A percentile compares a stretch with the other conserved stretches of the same genome.
Conservation (phyloP, 352 stramenopile genomes). For the Phytophthora chlamydospora region DNA sequence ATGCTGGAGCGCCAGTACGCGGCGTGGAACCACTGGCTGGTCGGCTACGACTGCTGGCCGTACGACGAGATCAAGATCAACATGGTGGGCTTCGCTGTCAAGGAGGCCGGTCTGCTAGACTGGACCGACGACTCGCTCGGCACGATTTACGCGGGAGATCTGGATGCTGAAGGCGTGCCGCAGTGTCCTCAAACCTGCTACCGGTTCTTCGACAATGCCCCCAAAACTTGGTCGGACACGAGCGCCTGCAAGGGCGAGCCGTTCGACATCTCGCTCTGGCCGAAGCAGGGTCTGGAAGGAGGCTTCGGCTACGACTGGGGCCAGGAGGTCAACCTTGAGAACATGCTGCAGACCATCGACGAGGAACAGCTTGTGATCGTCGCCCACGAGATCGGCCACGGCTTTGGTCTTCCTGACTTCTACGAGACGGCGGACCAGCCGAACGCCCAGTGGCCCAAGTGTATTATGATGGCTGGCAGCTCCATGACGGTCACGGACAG, state of each 20-base stretch:
- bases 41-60: slow-evolving; percentile 29
- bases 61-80: slow-evolving; percentile 32
- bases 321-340: slow-evolving; percentile 34
- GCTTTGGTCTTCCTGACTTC: slow-evolving; percentile 27
- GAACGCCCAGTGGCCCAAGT: not conserved
- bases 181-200: slow-evolving; percentile 43
- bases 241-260: slow-evolving; percentile 34
- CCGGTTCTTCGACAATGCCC: slow-evolving; percentile 37
- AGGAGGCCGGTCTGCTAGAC: slow-evolving; percentile 13
- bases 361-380: slow-evolving; percentile 32
- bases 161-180: slow-evolving; percentile 35
- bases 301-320: slow-evolving; percentile 28
- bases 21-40: slow-evolving; percentile 45
- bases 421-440: slow-evolving; percentile 22
- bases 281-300: slow-evolving; percentile 31
- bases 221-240: slow-evolving; percentile 25
- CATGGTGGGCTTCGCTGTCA: slow-evolving; percentile 26
- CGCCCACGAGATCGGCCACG: slow-evolving; percentile 40
- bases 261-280: slow-evolving; percentile 49
- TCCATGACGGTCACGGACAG: slow-evolving; percentile 27
- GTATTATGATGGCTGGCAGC: slow-evolving; percentile 36
- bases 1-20: slow-evolving; percentile 46
- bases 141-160: slow-evolving; percentile 33
- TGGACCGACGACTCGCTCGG: slow-evolving; percentile 29
- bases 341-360: slow-evolving; percentile 38